Evolutionary conservation across 2,329 filamentous ascomycete genomes (phyloP).

Genomic region (Ascochyta pisi): DNA sequence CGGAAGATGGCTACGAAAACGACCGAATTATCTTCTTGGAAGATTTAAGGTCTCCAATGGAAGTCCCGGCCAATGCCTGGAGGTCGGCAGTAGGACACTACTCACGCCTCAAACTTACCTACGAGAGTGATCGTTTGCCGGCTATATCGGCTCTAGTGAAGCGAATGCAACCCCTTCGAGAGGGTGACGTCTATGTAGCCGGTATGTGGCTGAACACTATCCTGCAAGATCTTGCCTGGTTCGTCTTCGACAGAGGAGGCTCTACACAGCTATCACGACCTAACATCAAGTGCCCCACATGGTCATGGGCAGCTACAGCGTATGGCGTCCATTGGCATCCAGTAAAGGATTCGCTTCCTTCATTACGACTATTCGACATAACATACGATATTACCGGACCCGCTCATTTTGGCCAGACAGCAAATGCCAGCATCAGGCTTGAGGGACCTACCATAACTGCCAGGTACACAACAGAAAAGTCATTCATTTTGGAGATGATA

Average conservation of each 20-base stretch:
- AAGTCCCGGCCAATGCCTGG: not conserved
- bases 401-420: not conserved
- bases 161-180: not conserved
- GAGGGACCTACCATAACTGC: too few relatives aligned
- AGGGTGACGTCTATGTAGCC: slow-evolving; percentile 6
- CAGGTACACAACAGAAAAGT: not conserved
- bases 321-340: not conserved
- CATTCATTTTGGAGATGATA: too few relatives aligned
- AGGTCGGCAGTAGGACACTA: not conserved
- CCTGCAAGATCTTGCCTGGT: not conserved
- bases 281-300: not conserved
- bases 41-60: not conserved
- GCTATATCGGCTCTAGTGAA: slow-evolving; percentile 7
- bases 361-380: not conserved
- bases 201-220: slow-evolving; percentile 11
- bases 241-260: too few relatives aligned
- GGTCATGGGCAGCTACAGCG: slow-evolving; percentile 4
- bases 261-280: not conserved
- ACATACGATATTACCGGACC: not conserved
- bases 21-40: not conserved
- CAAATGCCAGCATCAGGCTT: not conserved
- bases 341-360: accelerated
- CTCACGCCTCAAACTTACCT: not conserved
- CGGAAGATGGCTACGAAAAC: not conserved
- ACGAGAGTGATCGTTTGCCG: slow-evolving; percentile 5